Evolutionary conservation across 768 basidiomycete species (phyloP).

Genomic region (Tulasnella sp.): DNA sequence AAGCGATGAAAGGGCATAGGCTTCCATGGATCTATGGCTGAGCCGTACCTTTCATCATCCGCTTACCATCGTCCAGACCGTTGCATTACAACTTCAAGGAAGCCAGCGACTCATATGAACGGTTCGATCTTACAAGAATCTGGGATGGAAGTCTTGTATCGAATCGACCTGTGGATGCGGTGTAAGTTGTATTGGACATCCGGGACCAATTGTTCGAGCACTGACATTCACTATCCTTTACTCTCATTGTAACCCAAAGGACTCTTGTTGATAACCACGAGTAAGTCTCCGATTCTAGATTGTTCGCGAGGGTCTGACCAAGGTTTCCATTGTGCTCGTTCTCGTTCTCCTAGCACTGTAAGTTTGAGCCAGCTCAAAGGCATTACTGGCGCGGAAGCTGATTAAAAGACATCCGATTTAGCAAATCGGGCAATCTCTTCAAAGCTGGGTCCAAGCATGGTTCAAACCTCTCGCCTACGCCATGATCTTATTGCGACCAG

Average conservation of each 20-base stretch:
- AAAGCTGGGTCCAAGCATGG: slow-evolving; percentile 16
- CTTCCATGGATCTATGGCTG: not conserved
- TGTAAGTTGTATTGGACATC: slow-evolving; percentile 17
- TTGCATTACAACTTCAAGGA: slow-evolving; percentile 31
- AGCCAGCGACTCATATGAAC: slow-evolving; percentile 26
- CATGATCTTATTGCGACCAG: slow-evolving; percentile 17
- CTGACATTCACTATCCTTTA: not conserved
- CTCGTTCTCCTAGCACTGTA: not conserved
- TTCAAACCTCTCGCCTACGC: slow-evolving; percentile 20
- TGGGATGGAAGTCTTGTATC: slow-evolving; percentile 31
- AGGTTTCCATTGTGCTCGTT: not conserved
- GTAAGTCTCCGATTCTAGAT: too few relatives aligned
- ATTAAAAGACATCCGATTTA: not conserved
- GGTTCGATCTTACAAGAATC: slow-evolving; percentile 28
- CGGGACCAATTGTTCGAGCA: not conserved
- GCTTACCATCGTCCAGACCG: slow-evolving; percentile 12
- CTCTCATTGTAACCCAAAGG: not conserved
- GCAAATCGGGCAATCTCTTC: slow-evolving; percentile 18
- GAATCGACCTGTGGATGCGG: slow-evolving; percentile 29
- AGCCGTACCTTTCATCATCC: not conserved
- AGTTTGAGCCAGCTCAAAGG: not conserved
- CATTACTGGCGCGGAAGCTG: not conserved
- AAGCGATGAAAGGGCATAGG: not conserved
- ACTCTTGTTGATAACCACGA: slow-evolving; percentile 20
- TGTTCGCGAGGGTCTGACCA: too few relatives aligned